Base-by-base conservation (phyloP, 73 alveolate genomes). In the Paramecium tetraurelia region DNA sequence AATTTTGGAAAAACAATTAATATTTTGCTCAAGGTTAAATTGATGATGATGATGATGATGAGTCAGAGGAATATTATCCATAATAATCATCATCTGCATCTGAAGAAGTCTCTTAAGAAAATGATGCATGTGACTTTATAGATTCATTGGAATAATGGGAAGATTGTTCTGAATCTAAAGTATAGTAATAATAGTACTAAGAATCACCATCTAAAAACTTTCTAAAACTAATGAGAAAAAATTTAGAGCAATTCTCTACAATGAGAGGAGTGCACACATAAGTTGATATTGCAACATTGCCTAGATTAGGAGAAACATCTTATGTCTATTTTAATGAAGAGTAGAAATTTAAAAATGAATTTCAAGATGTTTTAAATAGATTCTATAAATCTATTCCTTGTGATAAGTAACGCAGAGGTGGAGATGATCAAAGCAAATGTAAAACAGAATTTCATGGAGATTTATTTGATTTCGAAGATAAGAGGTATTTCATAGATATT, bases 101-200 rank as follows among this genome's bases (percentile, higher is more conserved):
- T 14, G 59, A 72, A 72, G 86, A 72, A 35, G 21, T 33, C 5
- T 72, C 86, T 1, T 12, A 40, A 63, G 46, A 63, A 12, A 63
- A 33, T n/a, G 27, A 63, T 35, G 57, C 86, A 0, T 16, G 11
- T 35, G 86, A 72, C 40, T 72, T 29, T 72, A 40, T 72, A 21
- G 86, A 72, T 72, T 72, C 86, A 0, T 72, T 72, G 27, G 84
- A 63, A 72, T 72, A 72, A 72, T 72, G 86, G 86, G 59, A 72
- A 72, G 86, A 72, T 72, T 33, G 57, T 72, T 72, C 86, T 4
- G 57, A 72, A 2, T 72, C 86, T 12, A 10, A 63, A 33, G 84
- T 10, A 41, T 12, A 63, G 14, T 4, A 38, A 72, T n/a, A 72
- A 72, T 10, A 38, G n/a, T 5, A 12, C 4, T 72, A 35, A 36